These are phyloP conservation scores for Anthracocystis setariae DNA, from an alignment of 1,284 basidiomycete genomes.

Conservation along the genomic window DNA sequence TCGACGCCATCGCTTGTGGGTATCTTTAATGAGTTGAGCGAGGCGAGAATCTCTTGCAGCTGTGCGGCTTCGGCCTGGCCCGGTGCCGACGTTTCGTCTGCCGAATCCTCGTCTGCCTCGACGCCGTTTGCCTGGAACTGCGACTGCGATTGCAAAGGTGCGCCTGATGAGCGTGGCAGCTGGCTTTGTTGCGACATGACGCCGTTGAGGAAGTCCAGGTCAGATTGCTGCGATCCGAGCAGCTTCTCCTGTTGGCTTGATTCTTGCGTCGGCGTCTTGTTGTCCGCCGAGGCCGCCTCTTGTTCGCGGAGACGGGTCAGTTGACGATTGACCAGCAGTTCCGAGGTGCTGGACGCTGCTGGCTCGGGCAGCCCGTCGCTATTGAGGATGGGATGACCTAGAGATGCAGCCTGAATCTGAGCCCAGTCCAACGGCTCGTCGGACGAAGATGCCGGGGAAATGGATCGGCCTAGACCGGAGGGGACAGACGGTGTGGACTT, in stretches of 20 bases:
- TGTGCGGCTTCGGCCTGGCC: constrained; percentile 36
- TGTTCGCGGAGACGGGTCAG: constrained; percentile 18
- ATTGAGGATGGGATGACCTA: constrained; percentile 26
- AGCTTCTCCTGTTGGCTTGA: constrained; percentile 22
- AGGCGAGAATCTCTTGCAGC: constrained; percentile 43
- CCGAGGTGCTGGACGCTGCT: not conserved
- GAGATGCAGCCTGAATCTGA: constrained; percentile 25
- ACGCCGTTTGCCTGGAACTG: constrained; percentile 14
- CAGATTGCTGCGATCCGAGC: constrained; percentile 27
- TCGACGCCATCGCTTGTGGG: constrained; percentile 25
- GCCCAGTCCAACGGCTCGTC: constrained; percentile 36
- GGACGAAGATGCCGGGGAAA: constrained; percentile 21
- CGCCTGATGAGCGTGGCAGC: not conserved
- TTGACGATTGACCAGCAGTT: constrained; percentile 13
- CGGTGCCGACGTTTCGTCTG: not conserved
- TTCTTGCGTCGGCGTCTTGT: constrained; percentile 41
- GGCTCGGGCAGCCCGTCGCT: constrained; percentile 35
- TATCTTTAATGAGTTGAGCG: constrained; percentile 40
- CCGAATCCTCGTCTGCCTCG: not conserved
- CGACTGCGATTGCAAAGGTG: not conserved
- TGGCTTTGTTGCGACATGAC: constrained; percentile 27
- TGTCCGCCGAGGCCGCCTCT: constrained; percentile 10
- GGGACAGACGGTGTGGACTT: constrained; percentile 30
- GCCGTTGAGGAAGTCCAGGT: constrained; percentile 44
- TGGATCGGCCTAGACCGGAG: constrained; percentile 28